phyloP scores from a whole-genome alignment of 164 flowering plant genomes.

The Stephania japonica region DNA sequence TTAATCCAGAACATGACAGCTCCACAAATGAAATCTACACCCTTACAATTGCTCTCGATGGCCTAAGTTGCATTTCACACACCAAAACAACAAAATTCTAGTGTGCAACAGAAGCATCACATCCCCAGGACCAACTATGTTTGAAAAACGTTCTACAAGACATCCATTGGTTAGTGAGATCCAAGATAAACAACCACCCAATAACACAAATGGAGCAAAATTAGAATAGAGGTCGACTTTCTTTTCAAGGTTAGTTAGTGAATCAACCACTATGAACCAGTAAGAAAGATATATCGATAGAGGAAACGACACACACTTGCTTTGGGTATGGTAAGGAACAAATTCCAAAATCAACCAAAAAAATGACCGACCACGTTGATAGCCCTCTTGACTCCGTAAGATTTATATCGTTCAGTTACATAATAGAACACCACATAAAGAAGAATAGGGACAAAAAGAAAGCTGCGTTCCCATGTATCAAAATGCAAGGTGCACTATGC shows the following conservation, averaged over 20 bases:
- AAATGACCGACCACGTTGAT: not conserved
- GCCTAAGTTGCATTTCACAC: not conserved
- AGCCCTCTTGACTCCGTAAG: not conserved
- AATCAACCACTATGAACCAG: too few relatives aligned
- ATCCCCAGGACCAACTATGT: not conserved
- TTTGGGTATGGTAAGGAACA: not conserved
- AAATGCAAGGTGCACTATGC: not conserved
- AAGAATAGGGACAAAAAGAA: not conserved
- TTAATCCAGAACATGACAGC: too few relatives aligned
- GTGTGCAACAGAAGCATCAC: not conserved
- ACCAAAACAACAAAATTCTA: not conserved
- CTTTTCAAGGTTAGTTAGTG: not conserved
- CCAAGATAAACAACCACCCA: not conserved
- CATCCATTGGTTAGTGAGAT: not conserved
- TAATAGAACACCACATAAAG: not conserved
- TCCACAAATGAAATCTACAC: not conserved
- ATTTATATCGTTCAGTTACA: not conserved
- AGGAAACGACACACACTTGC: too few relatives aligned
- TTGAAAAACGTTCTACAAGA: not conserved
- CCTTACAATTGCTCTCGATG: not conserved
- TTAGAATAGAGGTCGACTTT: not conserved
- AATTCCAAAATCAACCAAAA: not conserved
- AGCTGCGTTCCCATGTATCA: not conserved
- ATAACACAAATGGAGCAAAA: not conserved
- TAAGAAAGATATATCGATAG: too few relatives aligned